Conservation (phyloP, 2,329 filamentous ascomycete genomes). For the Calonectria henricotiae region DNA sequence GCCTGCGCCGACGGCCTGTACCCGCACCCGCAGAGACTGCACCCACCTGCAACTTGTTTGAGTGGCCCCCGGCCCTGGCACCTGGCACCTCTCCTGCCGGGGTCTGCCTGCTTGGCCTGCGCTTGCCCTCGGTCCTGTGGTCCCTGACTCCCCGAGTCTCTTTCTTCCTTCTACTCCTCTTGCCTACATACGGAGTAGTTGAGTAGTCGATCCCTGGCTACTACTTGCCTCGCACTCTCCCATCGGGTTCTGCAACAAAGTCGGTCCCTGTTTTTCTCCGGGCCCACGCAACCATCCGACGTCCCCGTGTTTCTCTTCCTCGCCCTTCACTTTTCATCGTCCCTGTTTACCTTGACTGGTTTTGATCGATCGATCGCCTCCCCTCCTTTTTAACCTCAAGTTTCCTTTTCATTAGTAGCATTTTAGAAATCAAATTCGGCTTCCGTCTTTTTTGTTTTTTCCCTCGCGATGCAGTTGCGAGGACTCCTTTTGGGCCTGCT, state of each 20-base stretch:
- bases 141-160: slow-evolving; percentile 19
- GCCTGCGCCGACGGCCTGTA: slow-evolving; percentile 18
- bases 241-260: slow-evolving; percentile 27
- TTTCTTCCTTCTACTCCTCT: slow-evolving; percentile 3
- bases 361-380: slow-evolving; percentile 38
- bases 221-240: slow-evolving; percentile 5
- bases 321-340: slow-evolving; percentile 29
- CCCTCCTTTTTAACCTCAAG: slow-evolving; percentile 23
- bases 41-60: slow-evolving; percentile 26
- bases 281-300: slow-evolving; percentile 40
- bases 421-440: slow-evolving; percentile 28
- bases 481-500: slow-evolving; percentile 48
- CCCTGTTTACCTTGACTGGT: slow-evolving; percentile 36
- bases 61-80: slow-evolving; percentile 21
- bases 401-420: slow-evolving; percentile 24
- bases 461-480: slow-evolving; percentile 48
- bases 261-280: slow-evolving; percentile 44
- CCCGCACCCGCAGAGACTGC: slow-evolving; percentile 19
- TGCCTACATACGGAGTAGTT: slow-evolving; percentile 14
- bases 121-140: slow-evolving; percentile 4
- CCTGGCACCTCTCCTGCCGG: slow-evolving; percentile 2
- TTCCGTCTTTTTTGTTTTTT: slow-evolving; percentile 9
- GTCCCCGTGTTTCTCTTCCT: slow-evolving; percentile 38
- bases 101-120: slow-evolving; percentile 17
- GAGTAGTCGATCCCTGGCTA: slow-evolving; percentile 11